Evolutionary conservation across 2,329 filamentous ascomycete genomes (phyloP), one percentile per base, ranked within the genome.

Genomic region (Teratosphaeria nubilosa): DNA sequence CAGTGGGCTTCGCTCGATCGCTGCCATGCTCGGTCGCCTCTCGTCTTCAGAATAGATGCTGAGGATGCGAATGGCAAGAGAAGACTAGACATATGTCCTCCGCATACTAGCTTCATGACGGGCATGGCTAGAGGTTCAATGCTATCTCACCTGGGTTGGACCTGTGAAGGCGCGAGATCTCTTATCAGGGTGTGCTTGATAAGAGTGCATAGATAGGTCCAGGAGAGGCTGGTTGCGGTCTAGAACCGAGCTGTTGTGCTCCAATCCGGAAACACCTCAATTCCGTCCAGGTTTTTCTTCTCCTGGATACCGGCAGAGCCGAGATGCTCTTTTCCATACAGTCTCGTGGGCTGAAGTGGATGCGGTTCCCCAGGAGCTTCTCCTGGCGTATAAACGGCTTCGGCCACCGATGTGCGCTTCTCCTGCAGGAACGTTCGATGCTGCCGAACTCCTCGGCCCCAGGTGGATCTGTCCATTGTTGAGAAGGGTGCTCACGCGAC

Each of bases 21-120:
- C 56, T 24, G 16, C 51, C 52, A 58, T 51, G 34, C 34, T 41
- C 34, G 16, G 22, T 55, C 56, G 27, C 53, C 52, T 58, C 53
- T 51, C 56, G 45, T 56, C 50, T 52, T 48, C 55, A 32, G 55
- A 9, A 10, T 14, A 13, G 5, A 22, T 9, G 34, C 54, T 22
- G 27, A 37, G 50, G 54, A 56, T 50, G 54, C 54, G 25, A 56
- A 34, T 56, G 54, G 53, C 34, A n/a, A 55, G 34, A 22, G 41
- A 9, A 22, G n/a, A 48, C 16, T 20, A 48, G 1, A 51, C 50
- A 6, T 16, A n/a, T 11, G 34, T 41, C 14, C 16, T 41, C 34
- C 32, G 3, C 10, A 34, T n/a, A n/a, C n/a, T 30, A 20, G 41
- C 41, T 48, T 5, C n/a, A 22, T 48, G 41, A 48, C 41, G 41